phyloP scores from a whole-genome alignment of 257 asterid species.

The Gentiana dahurica region DNA sequence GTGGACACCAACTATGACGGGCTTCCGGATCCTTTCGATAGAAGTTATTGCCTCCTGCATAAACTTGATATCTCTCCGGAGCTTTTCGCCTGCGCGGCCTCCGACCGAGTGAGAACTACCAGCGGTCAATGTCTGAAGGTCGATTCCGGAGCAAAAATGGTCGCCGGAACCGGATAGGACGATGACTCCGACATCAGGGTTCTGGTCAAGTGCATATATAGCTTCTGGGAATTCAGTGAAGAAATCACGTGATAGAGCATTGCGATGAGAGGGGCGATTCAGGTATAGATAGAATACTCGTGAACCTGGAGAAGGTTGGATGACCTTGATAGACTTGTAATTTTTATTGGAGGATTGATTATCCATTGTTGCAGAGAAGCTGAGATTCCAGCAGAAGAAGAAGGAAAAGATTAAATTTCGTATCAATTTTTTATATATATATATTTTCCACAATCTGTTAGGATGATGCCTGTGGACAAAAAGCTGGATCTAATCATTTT shows the following conservation, averaged over 20 bases:
- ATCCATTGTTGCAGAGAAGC: constrained; percentile 16
- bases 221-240: constrained; percentile 80
- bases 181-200: constrained; percentile 52
- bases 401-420: neutral
- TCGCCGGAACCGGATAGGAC: constrained; percentile 58
- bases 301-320: constrained; percentile 35
- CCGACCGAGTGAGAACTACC: constrained; percentile 18
- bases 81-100: constrained; percentile 48
- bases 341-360: neutral
- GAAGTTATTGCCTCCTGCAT: constrained; percentile 61
- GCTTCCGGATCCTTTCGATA: constrained; percentile 80
- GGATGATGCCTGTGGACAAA: too few relatives aligned
- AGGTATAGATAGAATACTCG: constrained; percentile 35
- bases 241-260: constrained; percentile 66
- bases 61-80: constrained; percentile 51
- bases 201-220: constrained; percentile 48
- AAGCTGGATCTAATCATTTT: too few relatives aligned
- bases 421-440: too few relatives aligned
- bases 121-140: constrained; percentile 28
- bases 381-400: neutral
- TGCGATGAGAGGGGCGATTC: constrained; percentile 48
- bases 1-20: constrained; percentile 66
- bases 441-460: too few relatives aligned
- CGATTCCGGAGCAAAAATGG: constrained; percentile 85
- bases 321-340: constrained; percentile 39